phyloP scores from a whole-genome alignment of 164 flowering plant species.

The Aristolochia californica region DNA sequence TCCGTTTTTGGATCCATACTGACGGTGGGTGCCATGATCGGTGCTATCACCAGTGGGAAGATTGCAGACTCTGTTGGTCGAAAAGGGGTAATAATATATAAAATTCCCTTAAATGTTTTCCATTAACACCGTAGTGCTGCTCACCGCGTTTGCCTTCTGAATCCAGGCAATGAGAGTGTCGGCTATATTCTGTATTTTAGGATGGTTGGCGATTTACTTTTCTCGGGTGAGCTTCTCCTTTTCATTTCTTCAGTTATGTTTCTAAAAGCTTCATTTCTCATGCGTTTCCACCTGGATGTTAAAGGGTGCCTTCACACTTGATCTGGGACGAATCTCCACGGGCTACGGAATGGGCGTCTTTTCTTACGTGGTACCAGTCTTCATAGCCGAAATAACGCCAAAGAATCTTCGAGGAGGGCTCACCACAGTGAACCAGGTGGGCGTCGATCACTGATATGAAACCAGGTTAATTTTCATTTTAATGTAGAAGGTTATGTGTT shows the following conservation, averaged over 20 bases:
- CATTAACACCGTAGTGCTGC: neutral
- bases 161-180: conserved; percentile 42
- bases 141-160: neutral
- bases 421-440: conserved; percentile 51
- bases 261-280: neutral
- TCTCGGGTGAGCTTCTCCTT: conserved; percentile 22
- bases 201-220: conserved; percentile 42
- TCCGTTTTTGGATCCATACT: conserved; percentile 61
- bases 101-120: neutral
- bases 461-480: neutral
- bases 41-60: conserved; percentile 48
- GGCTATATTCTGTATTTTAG: conserved; percentile 29
- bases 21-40: conserved; percentile 56
- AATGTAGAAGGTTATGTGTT: neutral
- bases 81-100: conserved; percentile 32
- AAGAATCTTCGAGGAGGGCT: conserved; percentile 60
- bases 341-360: conserved; percentile 50
- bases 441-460: neutral
- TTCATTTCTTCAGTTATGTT: too few relatives aligned
- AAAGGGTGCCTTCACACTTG: conserved; percentile 42
- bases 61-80: conserved; percentile 54
- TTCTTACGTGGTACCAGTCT: conserved; percentile 65
- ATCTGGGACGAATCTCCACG: conserved; percentile 41
- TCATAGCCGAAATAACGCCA: conserved; percentile 71
- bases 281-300: too few relatives aligned